These are phyloP conservation scores for Talaromyces sp. DNA, from an alignment of 2,329 filamentous ascomycete genomes.

Conservation along the genomic window DNA sequence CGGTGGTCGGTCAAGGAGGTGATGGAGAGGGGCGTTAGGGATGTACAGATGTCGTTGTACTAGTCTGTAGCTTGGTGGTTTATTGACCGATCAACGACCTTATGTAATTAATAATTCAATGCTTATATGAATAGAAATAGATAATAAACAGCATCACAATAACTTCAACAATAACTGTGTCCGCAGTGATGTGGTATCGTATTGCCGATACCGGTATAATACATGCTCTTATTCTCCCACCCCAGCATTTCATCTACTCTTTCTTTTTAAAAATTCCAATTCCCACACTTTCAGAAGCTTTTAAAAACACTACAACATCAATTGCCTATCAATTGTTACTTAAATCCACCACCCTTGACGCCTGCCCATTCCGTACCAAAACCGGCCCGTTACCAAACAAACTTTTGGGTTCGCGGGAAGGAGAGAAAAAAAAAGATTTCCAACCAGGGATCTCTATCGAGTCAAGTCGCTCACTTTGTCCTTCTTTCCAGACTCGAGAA, in stretches of 20 bases:
- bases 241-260: too few relatives aligned
- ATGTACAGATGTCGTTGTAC: slow-evolving; percentile 65
- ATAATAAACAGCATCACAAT: neutral
- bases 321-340: neutral
- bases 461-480: neutral
- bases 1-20: slow-evolving; percentile 74
- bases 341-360: too few relatives aligned
- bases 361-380: neutral
- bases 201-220: neutral
- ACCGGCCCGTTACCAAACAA: neutral
- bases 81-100: neutral
- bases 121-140: neutral
- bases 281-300: too few relatives aligned
- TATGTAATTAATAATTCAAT: neutral
- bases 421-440: neutral
- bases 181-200: neutral
- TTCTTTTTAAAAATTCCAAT: too few relatives aligned
- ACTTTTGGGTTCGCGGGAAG: neutral
- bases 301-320: neutral
- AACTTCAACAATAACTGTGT: too few relatives aligned
- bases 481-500: neutral
- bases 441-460: neutral
- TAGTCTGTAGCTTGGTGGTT: slow-evolving; percentile 26
- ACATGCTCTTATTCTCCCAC: neutral
- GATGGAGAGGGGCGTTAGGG: slow-evolving; percentile 63